A percentile compares a stretch with the other conserved stretches of the same genome.
Evolutionary conservation across 2,329 filamentous ascomycete genomes (phyloP).

Genomic region (Dothistroma pini): DNA sequence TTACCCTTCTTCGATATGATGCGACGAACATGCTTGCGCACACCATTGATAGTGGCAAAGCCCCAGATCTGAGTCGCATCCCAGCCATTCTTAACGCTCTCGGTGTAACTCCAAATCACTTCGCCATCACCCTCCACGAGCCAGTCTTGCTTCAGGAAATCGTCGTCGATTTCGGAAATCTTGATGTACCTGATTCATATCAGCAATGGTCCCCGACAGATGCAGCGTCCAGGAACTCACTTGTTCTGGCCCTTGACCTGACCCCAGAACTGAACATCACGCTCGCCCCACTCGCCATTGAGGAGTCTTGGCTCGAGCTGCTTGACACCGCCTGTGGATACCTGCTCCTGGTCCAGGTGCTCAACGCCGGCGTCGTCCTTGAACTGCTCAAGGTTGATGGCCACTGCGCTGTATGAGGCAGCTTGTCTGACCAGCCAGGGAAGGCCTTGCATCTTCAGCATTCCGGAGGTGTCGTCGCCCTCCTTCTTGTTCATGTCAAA

Average conservation of each 20-base stretch:
- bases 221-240: constrained; percentile 11
- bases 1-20: constrained; percentile 39
- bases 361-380: constrained; percentile 40
- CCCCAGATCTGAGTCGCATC: constrained; percentile 54
- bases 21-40: constrained; percentile 39
- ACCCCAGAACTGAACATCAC: constrained; percentile 79
- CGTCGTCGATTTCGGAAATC: constrained; percentile 37
- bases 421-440: constrained; percentile 44
- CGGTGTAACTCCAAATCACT: constrained; percentile 50
- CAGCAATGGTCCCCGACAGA: background rate
- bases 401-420: constrained; percentile 65
- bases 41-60: constrained; percentile 42
- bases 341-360: constrained; percentile 56
- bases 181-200: constrained; percentile 35
- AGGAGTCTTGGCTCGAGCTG: constrained; percentile 58
- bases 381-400: constrained; percentile 56
- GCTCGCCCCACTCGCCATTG: constrained; percentile 59
- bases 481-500: constrained; percentile 74
- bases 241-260: constrained; percentile 57
- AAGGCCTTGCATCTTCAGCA: constrained; percentile 59
- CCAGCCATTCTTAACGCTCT: constrained; percentile 51
- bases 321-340: constrained; percentile 66
- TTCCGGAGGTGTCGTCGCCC: constrained; percentile 64
- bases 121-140: constrained; percentile 48
- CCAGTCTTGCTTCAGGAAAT: constrained; percentile 58